Conservation (phyloP, 768 basidiomycete species). For the Leccinum pellstonianum region DNA sequence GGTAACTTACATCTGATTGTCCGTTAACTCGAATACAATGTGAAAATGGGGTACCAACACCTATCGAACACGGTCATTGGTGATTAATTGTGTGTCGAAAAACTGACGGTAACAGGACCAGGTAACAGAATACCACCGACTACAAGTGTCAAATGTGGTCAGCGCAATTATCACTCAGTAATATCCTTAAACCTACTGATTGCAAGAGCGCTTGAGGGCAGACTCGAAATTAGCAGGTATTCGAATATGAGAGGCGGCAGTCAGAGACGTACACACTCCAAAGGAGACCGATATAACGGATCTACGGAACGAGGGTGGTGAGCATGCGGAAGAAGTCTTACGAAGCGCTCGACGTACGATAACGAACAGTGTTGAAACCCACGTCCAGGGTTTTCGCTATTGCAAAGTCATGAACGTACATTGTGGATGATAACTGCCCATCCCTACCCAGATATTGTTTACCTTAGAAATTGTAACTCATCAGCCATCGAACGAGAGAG, state of each 20-base stretch:
- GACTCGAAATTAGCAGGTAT: not conserved
- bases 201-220: not conserved
- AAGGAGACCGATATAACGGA: not conserved
- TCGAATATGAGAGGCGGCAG: not conserved
- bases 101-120: not conserved
- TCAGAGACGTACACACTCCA: not conserved
- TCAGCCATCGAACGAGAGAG: not conserved
- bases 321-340: not conserved
- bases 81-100: not conserved
- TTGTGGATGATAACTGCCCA: not conserved
- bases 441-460: slow-evolving; percentile 3
- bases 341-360: not conserved
- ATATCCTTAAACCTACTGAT: not conserved
- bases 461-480: not conserved
- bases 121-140: not conserved
- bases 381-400: slow-evolving; percentile 1
- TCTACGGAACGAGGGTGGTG: not conserved
- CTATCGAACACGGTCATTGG: not conserved
- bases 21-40: not conserved
- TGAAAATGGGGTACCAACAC: not conserved
- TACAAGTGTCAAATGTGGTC: not conserved
- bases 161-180: not conserved
- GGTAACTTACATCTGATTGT: slow-evolving; percentile 1
- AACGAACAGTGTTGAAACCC: not conserved
- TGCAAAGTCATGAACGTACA: not conserved